phyloP scores from a whole-genome alignment of 805 yeast species.

The Suhomyces prunicola region DNA sequence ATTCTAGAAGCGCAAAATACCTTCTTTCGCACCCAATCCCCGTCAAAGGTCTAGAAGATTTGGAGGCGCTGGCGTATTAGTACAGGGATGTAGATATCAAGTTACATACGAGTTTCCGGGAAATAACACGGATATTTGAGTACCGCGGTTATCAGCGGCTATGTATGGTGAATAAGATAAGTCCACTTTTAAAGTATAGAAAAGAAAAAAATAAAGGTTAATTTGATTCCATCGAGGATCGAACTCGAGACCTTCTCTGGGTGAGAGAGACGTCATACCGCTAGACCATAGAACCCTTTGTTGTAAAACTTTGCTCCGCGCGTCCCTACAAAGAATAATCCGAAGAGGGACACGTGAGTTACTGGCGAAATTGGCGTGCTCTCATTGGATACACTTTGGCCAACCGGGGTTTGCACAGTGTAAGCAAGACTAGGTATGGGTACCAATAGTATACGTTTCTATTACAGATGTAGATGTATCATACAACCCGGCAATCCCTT shows the following conservation, averaged over 20 bases:
- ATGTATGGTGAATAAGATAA: no score
- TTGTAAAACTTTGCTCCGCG: not conserved
- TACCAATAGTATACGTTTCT: not conserved
- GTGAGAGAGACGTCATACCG: conserved; percentile 21
- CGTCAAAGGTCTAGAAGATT: not conserved
- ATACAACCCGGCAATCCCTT: not conserved
- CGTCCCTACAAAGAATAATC: not conserved
- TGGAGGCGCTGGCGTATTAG: not conserved
- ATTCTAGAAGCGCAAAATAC: not conserved
- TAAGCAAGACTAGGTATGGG: not conserved
- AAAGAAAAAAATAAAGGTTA: conserved; percentile 1
- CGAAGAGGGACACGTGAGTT: not conserved
- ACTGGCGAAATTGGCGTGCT: not conserved
- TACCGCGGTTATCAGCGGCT: no score
- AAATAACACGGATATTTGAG: no score
- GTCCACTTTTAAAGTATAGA: not conserved
- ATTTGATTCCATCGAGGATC: conserved; percentile 18
- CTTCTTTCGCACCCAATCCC: not conserved
- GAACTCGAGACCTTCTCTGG: conserved; percentile 20
- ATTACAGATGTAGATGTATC: no score
- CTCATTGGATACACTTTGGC: not conserved
- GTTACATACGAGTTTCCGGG: not conserved
- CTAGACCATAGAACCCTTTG: conserved; percentile 18
- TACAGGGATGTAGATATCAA: not conserved
- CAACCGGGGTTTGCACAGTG: not conserved